Conservation (phyloP, 139 green algal species). For the Auxenochlorella protothecoides region DNA sequence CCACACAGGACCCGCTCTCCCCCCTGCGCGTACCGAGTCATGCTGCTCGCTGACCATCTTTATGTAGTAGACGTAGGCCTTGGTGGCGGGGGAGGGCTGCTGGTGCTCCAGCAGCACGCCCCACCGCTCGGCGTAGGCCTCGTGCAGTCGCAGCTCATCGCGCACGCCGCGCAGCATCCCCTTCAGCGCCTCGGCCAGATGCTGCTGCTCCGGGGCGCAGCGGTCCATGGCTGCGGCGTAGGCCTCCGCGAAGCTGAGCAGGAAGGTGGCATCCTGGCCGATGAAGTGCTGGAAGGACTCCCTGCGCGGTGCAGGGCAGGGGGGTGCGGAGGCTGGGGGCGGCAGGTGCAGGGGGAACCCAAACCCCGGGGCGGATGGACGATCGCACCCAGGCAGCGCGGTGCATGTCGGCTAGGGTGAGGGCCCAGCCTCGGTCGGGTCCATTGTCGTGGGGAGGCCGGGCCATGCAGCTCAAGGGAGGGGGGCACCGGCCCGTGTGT, state of each 20-base stretch:
- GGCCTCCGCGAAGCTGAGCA: slow-evolving; percentile 44
- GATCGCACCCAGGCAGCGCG: too few species aligned
- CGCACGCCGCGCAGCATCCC: slow-evolving; percentile 39
- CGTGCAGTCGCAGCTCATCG: slow-evolving; percentile 55
- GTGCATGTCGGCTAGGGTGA: too few species aligned
- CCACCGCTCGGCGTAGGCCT: slow-evolving; percentile 40
- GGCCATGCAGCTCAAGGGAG: too few species aligned
- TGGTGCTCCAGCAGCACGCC: slow-evolving; percentile 31
- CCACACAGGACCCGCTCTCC: too few species aligned
- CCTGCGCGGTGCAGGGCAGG: slow-evolving; percentile 10
- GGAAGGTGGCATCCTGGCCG: slow-evolving; percentile 48
- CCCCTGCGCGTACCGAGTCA: too few species aligned
- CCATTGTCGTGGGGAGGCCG: too few species aligned
- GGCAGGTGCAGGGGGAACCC: too few species aligned
- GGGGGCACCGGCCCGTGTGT: too few species aligned
- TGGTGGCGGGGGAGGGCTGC: slow-evolving; percentile 32
- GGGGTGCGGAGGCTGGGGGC: too few species aligned
- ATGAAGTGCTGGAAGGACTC: slow-evolving; percentile 44
- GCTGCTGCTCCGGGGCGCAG: slow-evolving; percentile 5
- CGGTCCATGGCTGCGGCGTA: slow-evolving; percentile 34
- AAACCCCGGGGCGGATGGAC: too few species aligned
- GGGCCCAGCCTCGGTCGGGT: too few species aligned
- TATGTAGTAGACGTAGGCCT: slow-evolving; percentile 54
- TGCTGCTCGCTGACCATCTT: too few species aligned
- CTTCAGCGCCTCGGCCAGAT: slow-evolving; percentile 3